These are phyloP conservation scores for Trichoderma hamatum DNA, from an alignment of 2,329 filamentous ascomycete species.

Conservation along the genomic window DNA sequence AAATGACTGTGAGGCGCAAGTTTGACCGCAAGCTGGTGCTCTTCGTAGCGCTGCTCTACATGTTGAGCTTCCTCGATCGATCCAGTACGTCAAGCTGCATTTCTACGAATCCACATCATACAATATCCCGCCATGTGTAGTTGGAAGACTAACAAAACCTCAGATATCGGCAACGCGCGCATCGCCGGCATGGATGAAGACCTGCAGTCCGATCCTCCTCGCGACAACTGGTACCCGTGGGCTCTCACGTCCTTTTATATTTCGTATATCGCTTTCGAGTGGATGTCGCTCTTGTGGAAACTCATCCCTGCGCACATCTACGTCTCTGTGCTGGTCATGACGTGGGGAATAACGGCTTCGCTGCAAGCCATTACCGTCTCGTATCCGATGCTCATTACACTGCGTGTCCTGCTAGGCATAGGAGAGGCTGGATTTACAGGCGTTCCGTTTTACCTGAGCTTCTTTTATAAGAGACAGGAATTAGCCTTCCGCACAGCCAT, in stretches of 20 bases:
- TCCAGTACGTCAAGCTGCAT: slow-evolving; percentile 64
- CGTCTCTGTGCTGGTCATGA: slow-evolving; percentile 65
- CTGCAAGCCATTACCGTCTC: slow-evolving; percentile 69
- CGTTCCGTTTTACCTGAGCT: slow-evolving; percentile 65
- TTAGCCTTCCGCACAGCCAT: slow-evolving; percentile 83
- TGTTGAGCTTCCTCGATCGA: slow-evolving; percentile 83
- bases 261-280: slow-evolving; percentile 66
- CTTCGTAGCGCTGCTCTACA: slow-evolving; percentile 80
- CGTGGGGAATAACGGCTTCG: slow-evolving; percentile 79
- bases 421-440: slow-evolving; percentile 68
- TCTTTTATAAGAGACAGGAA: slow-evolving; percentile 69
- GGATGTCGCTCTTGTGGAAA: slow-evolving; percentile 66
- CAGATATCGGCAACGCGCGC: slow-evolving; percentile 65
- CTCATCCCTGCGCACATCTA: slow-evolving; percentile 63
- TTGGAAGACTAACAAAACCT: neutral
- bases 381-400: slow-evolving; percentile 60
- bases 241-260: slow-evolving; percentile 64
- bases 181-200: slow-evolving; percentile 67
- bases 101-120: neutral
- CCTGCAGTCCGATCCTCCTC: slow-evolving; percentile 54
- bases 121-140: too few relatives aligned
- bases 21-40: slow-evolving; percentile 77
- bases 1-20: slow-evolving; percentile 69
- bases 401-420: slow-evolving; percentile 62
- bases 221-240: slow-evolving; percentile 60